Percentiles rank a stretch among this genome's conserved stretches.
Evolutionary conservation across 2,329 filamentous ascomycete genomes (phyloP).

Genomic region (Fusarium fujikuroi): DNA sequence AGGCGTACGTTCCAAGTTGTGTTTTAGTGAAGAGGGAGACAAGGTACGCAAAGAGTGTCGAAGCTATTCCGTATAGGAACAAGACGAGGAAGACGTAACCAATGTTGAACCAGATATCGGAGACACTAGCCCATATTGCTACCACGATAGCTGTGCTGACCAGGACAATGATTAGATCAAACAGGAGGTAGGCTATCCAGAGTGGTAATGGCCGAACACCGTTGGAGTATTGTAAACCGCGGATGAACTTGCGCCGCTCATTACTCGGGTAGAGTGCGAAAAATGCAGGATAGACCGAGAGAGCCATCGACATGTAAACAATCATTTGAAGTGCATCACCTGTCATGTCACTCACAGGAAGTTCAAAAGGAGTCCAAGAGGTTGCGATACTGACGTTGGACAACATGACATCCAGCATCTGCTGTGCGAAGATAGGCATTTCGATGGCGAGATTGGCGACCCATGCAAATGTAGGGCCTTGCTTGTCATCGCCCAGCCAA

Average conservation of each 20-base stretch:
- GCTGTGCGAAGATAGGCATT: conserved; percentile 71
- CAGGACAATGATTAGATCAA: conserved; percentile 82
- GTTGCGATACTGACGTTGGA: conserved; percentile 76
- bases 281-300: conserved; percentile 84
- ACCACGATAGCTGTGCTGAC: conserved; percentile 71
- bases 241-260: conserved; percentile 81
- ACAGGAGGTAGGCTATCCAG: conserved; percentile 84
- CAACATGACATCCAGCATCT: conserved; percentile 72
- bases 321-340: conserved; percentile 82
- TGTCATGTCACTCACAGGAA: conserved; percentile 74
- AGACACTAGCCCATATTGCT: conserved; percentile 74
- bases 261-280: conserved; percentile 90
- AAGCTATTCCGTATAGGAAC: conserved; percentile 81
- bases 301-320: conserved; percentile 82
- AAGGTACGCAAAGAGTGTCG: conserved; percentile 80
- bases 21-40: conserved; percentile 82
- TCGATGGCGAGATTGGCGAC: conserved; percentile 69
- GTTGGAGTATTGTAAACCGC: conserved; percentile 90
- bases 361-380: conserved; percentile 79
- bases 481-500: conserved; percentile 73
- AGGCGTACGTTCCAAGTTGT: conserved; percentile 86
- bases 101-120: conserved; percentile 78
- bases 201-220: conserved; percentile 84
- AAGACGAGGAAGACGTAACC: conserved; percentile 86
- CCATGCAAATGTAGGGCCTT: conserved; percentile 76